Evolutionary conservation across 805 yeast genomes (phyloP).

Genomic region (Candida nemodendra): DNA sequence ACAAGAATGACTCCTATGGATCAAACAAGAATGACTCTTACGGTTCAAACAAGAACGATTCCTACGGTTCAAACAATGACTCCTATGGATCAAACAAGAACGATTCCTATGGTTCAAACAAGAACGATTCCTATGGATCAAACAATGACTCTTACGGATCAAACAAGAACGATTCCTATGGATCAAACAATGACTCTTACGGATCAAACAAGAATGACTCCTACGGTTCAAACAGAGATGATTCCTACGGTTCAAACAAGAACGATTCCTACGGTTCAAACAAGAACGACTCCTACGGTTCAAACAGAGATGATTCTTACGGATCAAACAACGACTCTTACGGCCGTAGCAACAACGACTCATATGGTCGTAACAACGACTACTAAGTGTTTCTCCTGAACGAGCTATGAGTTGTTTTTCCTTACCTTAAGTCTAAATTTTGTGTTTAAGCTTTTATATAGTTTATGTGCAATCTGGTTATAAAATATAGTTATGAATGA

Average conservation of each 20-base stretch:
- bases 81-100: constrained; percentile 33
- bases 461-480: too few species aligned
- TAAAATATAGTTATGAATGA: too few species aligned
- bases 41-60: constrained; percentile 15
- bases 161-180: constrained; percentile 32
- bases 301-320: too few species aligned
- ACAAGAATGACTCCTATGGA: constrained; percentile 22
- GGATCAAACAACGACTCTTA: constrained; percentile 27
- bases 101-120: constrained; percentile 21
- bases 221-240: constrained; percentile 30
- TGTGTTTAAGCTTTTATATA: too few species aligned
- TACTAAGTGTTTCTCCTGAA: constrained; percentile 11
- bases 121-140: constrained; percentile 30
- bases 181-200: constrained; percentile 19
- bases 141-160: constrained; percentile 31
- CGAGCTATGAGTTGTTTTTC: too few species aligned
- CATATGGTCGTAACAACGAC: constrained; percentile 12
- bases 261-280: constrained; percentile 30
- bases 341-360: constrained; percentile 30
- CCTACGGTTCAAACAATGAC: constrained; percentile 32
- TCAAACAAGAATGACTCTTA: constrained; percentile 22
- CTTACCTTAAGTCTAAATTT: too few species aligned
- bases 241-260: constrained; percentile 12
- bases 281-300: constrained; percentile 29
- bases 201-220: constrained; percentile 22